Evolutionary conservation across 2,329 filamentous ascomycete genomes (phyloP), one percentile per base, ranked within the genome.

Genomic region (Penicillium rolfsii): DNA sequence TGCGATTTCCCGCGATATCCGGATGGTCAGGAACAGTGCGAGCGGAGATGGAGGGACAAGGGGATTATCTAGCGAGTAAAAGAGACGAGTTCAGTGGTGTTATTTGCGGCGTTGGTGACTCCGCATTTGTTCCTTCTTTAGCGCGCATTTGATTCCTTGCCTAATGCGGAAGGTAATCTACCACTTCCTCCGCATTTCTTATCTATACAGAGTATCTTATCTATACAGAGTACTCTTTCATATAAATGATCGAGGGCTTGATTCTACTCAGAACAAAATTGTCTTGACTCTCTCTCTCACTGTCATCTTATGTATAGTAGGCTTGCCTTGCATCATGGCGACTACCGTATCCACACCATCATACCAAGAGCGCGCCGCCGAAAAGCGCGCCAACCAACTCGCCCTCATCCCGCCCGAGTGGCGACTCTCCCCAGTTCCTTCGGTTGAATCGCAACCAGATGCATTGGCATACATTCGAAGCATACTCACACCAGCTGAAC

Each of bases 1-100:
- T 72, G 70, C 4, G 76, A 75, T 12, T 73, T 80, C 33, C 75
- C 76, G 16, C 71, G 77, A 11, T 80, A 80, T 62, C 70, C 70
- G 56, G 70, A 72, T 60, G 70, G 62, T 11, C 64, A 68, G 54
- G 67, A 68, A 5, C 68, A 70, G 45, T 79, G 74, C n/a, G 74
- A 78, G 57, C 67, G 71, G 49, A 64, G 57, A 35, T 78, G 77
- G 77, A 70, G 66, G 41, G 56, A 55, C 19, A 72, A 60, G 30
- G 70, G 70, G 1, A 53, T 76, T 54, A 38, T 55, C 36, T 48
- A 45, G 19, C 41, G 24, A 52, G 19, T 3, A 12, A 53, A 22
- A 26, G 8, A 16, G 14, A 28, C 12, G 2, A 7, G 19, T 30
- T 9, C 5, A 28, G 24, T 28, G 9, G 14, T 48, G 24, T 12